Percentiles rank a stretch among this genome's conserved stretches.
These are phyloP conservation scores for Salix viminalis DNA, from an alignment of 345 rosid species.

Conservation along the genomic window DNA sequence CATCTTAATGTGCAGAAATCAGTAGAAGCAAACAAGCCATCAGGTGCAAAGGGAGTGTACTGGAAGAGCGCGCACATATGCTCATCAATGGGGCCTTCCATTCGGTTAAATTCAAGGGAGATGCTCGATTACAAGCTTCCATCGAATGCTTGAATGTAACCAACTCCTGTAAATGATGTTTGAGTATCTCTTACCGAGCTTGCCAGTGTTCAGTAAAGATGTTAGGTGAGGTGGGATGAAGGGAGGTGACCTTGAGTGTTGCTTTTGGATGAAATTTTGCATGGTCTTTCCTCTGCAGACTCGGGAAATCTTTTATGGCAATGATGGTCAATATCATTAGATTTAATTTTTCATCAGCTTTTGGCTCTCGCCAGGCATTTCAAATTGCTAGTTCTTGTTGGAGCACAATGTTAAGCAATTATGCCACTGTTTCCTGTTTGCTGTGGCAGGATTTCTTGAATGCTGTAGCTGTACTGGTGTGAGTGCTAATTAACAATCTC, in stretches of 20 bases:
- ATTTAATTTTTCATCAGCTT: not conserved
- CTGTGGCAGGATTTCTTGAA: not conserved
- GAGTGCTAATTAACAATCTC: not conserved
- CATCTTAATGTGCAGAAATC: conserved; percentile 56
- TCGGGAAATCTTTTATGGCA: not conserved
- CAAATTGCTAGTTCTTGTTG: not conserved
- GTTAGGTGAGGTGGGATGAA: conserved; percentile 1
- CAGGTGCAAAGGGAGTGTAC: conserved; percentile 95
- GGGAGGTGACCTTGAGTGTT: not conserved
- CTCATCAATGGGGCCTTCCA: conserved; percentile 97
- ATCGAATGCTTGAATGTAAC: conserved; percentile 20
- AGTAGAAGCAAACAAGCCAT: conserved; percentile 88
- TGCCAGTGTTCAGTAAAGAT: conserved; percentile 3
- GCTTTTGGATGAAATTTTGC: conserved; percentile 3
- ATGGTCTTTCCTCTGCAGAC: conserved; percentile 10
- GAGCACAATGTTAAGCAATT: not conserved
- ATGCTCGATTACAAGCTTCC: conserved; percentile 81
- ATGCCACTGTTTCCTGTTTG: not conserved
- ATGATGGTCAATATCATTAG: conserved; percentile 1
- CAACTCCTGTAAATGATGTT: conserved; percentile 37
- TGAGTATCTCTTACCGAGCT: conserved; percentile 10
- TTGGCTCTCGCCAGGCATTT: not conserved
- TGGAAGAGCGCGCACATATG: conserved; percentile 92
- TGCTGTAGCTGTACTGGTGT: not conserved
- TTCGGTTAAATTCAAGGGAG: conserved; percentile 74